These are phyloP conservation scores for Trichoderma reesei DNA, from an alignment of 495 filamentous ascomycete genomes.

Conservation along the genomic window DNA sequence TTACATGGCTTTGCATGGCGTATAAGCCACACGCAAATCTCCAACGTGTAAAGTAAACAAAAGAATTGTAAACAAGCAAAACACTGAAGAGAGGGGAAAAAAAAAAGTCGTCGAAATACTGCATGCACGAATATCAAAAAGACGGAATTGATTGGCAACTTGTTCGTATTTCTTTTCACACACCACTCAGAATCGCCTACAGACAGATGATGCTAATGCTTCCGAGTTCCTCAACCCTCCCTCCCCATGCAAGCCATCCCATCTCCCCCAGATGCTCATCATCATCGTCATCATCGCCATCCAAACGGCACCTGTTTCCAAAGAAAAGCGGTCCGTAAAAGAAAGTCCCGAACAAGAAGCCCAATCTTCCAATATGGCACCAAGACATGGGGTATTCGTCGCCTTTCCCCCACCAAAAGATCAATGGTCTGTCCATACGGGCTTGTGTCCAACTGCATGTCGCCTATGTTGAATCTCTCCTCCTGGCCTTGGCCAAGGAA, in stretches of 20 bases:
- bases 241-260: too few species aligned
- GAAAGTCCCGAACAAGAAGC: not conserved
- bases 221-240: not conserved
- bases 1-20: too few species aligned
- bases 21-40: too few species aligned
- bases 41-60: too few species aligned
- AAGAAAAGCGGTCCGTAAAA: conserved; percentile 1
- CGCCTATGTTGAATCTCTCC: not conserved
- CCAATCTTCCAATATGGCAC: not conserved
- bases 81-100: not conserved
- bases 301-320: not conserved
- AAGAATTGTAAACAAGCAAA: too few species aligned
- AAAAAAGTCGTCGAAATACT: too few species aligned
- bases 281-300: not conserved
- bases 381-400: too few species aligned
- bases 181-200: not conserved
- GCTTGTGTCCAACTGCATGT: too few species aligned
- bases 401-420: too few species aligned
- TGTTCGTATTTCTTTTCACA: conserved; percentile 8
- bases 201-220: not conserved
- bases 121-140: not conserved
- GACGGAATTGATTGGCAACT: not conserved
- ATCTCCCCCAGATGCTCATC: not conserved
- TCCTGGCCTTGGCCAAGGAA: not conserved
- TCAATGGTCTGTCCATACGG: too few species aligned